Evolutionary conservation across 257 asterid species (phyloP), one percentile per base, ranked within the genome.

Genomic region (Capsicum chinense): DNA sequence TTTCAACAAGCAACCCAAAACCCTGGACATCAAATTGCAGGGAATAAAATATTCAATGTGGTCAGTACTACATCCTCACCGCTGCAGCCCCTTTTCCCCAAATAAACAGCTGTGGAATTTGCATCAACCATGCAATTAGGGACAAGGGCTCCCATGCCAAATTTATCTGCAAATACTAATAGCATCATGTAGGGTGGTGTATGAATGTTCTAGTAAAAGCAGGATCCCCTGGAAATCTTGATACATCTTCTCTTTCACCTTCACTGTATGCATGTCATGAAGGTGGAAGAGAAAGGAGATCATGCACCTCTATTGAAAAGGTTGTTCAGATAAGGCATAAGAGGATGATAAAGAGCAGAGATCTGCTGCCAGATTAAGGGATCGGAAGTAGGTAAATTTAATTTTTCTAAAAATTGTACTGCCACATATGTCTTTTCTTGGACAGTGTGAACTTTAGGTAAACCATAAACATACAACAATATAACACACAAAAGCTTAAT

Each of bases 381-480:
- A 88, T 68, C 80, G 93, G 79, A 95, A 95, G 89, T 98, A 95
- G 98, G 99, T 95, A 86, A 88, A 50, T 74, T 74, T 19, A 50
- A 47, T n/a, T 19, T 17, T 71, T 71, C 33, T 26, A 26, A 26
- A 26, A 26, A 26, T 26, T 26, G 33, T 26, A 26, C 33, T 26
- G 33, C 33, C 33, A 26, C 33, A 26, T 26, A 26, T 26, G 33
- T 26, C 33, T 26, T 26, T 26, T 26, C 33, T 26, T 26, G 33
- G 33, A 26, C 33, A 26, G 33, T 26, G 33, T 26, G 33, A 26
- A 26, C 33, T 26, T 2, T 1, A 26, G 33, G 33, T 26, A 26
- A 26, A 26, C 33, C 33, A 1, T 26, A 26, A 26, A 26, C 2
- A 26, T 26, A 26, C 33, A 26, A 26, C 33, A 26, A 26, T 26